Conservation (phyloP, 2,329 filamentous ascomycete species). For the Arachnopeziza araneosa region DNA sequence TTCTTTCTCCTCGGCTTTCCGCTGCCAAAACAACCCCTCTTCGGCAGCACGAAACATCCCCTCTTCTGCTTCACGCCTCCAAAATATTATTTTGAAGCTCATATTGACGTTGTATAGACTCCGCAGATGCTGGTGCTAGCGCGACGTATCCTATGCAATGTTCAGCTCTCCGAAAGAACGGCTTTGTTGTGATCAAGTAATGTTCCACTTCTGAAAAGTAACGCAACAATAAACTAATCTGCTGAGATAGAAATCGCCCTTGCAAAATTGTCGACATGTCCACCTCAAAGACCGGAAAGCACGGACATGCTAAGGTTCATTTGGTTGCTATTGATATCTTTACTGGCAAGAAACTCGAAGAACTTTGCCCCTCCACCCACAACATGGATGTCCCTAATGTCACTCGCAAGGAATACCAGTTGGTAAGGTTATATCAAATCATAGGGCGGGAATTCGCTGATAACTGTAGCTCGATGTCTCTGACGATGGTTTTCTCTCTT, state of each 20-base stretch:
- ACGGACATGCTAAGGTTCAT: slow-evolving; percentile 99
- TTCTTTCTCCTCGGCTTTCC: slow-evolving; percentile 11
- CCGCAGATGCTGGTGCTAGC: slow-evolving; percentile 93
- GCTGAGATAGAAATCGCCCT: slow-evolving; percentile 59
- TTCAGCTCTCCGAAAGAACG: slow-evolving; percentile 99
- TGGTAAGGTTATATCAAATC: slow-evolving; percentile 57
- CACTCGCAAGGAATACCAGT: slow-evolving; percentile 82
- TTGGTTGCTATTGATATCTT: slow-evolving; percentile 98
- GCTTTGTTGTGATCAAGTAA: slow-evolving; percentile 88
- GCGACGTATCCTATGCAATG: slow-evolving; percentile 97
- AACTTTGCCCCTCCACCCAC: slow-evolving; percentile 95
- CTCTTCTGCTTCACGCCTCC: neutral
- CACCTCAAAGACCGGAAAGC: slow-evolving; percentile 99
- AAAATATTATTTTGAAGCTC: neutral
- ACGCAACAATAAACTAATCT: neutral
- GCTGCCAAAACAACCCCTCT: neutral
- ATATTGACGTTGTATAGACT: slow-evolving; percentile 42
- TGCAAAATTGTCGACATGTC: slow-evolving; percentile 99
- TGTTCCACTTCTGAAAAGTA: neutral
- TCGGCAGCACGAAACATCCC: neutral
- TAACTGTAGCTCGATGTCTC: slow-evolving; percentile 74
- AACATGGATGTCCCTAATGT: slow-evolving; percentile 99
- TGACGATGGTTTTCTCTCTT: slow-evolving; percentile 90
- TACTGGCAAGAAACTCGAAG: slow-evolving; percentile 99
- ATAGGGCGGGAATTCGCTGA: neutral